Base-by-base conservation (phyloP, 106 monocot genomes). In the Chionographis japonica region DNA sequence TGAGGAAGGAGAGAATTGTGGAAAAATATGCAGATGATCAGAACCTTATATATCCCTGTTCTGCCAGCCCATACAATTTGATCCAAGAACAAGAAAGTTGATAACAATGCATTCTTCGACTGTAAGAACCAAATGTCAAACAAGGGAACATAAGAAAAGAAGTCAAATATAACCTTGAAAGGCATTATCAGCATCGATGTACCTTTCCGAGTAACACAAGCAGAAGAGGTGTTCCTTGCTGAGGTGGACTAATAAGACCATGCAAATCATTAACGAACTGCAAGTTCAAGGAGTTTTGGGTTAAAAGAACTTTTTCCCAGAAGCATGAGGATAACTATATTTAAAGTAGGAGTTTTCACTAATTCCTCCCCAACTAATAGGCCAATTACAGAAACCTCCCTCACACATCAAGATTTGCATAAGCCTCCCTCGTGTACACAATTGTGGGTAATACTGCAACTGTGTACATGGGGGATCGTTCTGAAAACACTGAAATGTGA, bases 241-340 rank as follows among this genome's bases (percentile, higher is more conserved):
- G 14, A 68, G 94, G 58, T 62, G 94, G 90, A 61, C 85, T 90
- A 49, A 94, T 90, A 58, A 94, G 87, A 80, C 68, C 82, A 77
- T 90, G 94, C 76, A 94, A 72, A 76, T 94, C 90, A 76, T 90
- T 94, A 19, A 94, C 82, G 80, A 90, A 94, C 94, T 94, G 84
- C 68, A 79, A 70, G 46, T 62, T 37, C 42, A 71, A 50, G 40
- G 20, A 55, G 58, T 27, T 27, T 6, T 46, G 46, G 2, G 46
- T 46, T 14, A 52, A 56, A 56, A 65, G 20, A 40, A 54, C 39
- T 14, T 72, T 46, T 10, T 6, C 9, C 46, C 46, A 46, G 9
- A 46, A 46, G 46, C 46, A 46, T 46, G 46, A 46, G 8, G 9
- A 46, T 46, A 46, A 46, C 9, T 46, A 46, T 46, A 46, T 46